phyloP scores from a whole-genome alignment of 1,284 basidiomycete species.

The Ustilago shanxiensis region DNA sequence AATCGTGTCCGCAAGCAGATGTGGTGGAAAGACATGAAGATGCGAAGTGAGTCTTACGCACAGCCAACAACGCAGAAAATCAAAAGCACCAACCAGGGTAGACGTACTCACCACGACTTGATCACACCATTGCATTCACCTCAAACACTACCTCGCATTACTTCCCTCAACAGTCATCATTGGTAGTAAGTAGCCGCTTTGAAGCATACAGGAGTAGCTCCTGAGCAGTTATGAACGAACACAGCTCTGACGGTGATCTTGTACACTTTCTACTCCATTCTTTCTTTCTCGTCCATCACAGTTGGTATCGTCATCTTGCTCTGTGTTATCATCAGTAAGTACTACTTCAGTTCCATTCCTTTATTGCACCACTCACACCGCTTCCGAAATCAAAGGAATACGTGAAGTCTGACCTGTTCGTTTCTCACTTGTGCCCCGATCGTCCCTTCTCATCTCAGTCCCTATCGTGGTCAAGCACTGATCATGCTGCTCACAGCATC shows the following conservation, averaged over 20 bases:
- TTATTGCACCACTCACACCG: not conserved
- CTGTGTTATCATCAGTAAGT: conserved; percentile 69
- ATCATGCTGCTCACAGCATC: not conserved
- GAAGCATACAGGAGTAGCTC: not conserved
- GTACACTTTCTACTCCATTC: not conserved
- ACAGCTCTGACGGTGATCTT: conserved; percentile 1
- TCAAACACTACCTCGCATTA: too few species aligned
- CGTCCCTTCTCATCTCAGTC: conserved; percentile 27
- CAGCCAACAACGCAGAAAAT: not conserved
- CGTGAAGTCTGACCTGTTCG: not conserved
- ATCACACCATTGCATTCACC: not conserved
- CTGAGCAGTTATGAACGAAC: not conserved
- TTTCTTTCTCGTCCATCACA: not conserved
- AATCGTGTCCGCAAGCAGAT: conserved; percentile 97
- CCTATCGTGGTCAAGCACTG: conserved; percentile 62
- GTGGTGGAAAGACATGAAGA: conserved; percentile 71
- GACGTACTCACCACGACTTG: not conserved
- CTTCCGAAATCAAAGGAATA: too few species aligned
- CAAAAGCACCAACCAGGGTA: not conserved
- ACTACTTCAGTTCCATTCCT: not conserved
- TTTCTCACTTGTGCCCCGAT: not conserved
- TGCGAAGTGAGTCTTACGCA: conserved; percentile 47
- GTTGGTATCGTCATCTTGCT: conserved; percentile 68
- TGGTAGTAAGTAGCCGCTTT: conserved; percentile 18
- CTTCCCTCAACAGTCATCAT: conserved; percentile 40